Percentiles rank a stretch among this genome's conserved stretches.
These are phyloP conservation scores for Cyamopsis tetragonoloba DNA, from an alignment of 306 rosid species.

Conservation along the genomic window DNA sequence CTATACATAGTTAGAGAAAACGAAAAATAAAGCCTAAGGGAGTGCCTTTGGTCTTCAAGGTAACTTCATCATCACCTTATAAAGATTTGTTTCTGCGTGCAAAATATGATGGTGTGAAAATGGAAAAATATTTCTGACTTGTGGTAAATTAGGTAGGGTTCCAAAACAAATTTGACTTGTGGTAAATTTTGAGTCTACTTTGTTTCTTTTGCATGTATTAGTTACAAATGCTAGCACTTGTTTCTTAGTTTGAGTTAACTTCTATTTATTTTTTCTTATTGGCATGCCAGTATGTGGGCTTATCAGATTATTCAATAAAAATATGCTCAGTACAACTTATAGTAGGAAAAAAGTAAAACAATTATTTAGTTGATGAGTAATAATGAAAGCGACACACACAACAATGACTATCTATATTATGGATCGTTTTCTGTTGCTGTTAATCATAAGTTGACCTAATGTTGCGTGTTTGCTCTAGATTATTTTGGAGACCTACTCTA, in stretches of 20 bases:
- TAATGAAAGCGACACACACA: no score
- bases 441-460: background rate
- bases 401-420: no score
- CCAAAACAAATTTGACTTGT: background rate
- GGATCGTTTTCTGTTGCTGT: background rate
- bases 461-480: background rate
- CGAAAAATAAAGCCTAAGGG: slow-evolving; percentile 49
- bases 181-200: background rate
- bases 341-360: no score
- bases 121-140: background rate
- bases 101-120: background rate
- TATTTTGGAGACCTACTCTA: background rate
- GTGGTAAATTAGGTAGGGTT: background rate
- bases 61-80: slow-evolving; percentile 24
- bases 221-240: no score
- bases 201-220: no score
- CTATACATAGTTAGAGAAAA: slow-evolving; percentile 48
- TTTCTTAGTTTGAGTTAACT: background rate
- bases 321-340: background rate
- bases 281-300: background rate
- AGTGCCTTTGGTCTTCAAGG: slow-evolving; percentile 70
- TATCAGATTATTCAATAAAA: background rate
- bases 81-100: background rate
- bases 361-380: no score
- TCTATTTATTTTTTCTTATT: background rate